Conservation (phyloP, 192 early-diverging fungal species). For the Backusella sp. region DNA sequence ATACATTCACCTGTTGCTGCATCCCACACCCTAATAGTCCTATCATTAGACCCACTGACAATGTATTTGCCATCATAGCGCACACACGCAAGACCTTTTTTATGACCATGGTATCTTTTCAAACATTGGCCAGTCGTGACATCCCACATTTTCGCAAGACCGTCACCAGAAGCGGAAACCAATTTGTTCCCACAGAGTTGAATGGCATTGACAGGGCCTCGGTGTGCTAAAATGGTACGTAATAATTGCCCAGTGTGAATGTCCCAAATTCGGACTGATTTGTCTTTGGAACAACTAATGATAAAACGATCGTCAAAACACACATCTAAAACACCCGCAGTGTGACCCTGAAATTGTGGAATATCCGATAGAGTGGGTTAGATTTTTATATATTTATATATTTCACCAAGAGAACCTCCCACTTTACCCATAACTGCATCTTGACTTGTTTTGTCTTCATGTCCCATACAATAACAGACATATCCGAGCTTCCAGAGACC, state of each 20-base stretch:
- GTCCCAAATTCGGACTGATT: constrained; percentile 88
- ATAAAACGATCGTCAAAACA: constrained; percentile 76
- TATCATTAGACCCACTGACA: constrained; percentile 82
- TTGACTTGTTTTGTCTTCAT: constrained; percentile 47
- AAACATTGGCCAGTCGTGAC: constrained; percentile 66
- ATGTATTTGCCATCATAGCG: constrained; percentile 85
- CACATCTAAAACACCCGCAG: constrained; percentile 82
- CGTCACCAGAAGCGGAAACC: constrained; percentile 87
- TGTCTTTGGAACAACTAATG: constrained; percentile 94
- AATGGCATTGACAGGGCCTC: constrained; percentile 94
- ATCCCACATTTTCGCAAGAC: constrained; percentile 81
- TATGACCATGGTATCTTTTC: constrained; percentile 71
- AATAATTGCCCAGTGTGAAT: constrained; percentile 61
- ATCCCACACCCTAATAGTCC: constrained; percentile 80
- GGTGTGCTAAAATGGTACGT: constrained; percentile 78
- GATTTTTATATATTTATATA: too few relatives aligned
- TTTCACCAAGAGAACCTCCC: background rate
- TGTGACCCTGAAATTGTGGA: constrained; percentile 60
- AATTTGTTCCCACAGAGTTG: constrained; percentile 66
- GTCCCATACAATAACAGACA: constrained; percentile 86
- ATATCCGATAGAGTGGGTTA: background rate
- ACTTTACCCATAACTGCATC: constrained; percentile 43
- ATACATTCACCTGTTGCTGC: constrained; percentile 54
- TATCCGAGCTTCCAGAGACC: constrained; percentile 89
- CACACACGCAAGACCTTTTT: constrained; percentile 86